Conservation (phyloP, 2,329 filamentous ascomycete species). For the Botrytis galanthina region DNA sequence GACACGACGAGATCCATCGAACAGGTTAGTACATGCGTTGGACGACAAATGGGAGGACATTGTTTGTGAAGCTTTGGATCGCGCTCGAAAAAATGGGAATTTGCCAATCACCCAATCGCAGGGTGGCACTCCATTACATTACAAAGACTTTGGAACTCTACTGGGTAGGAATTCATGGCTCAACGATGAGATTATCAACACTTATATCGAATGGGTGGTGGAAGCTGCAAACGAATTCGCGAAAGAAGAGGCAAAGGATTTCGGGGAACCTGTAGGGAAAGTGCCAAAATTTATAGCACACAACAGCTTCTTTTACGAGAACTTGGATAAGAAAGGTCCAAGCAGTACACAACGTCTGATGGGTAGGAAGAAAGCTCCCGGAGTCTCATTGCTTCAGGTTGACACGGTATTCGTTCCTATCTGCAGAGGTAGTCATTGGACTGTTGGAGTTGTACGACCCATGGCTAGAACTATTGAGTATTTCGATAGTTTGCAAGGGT, state of each 20-base stretch:
- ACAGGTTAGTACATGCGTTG: constrained; percentile 36
- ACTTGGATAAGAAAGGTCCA: constrained; percentile 49
- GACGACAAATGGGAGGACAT: constrained; percentile 41
- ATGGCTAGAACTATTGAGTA: constrained; percentile 60
- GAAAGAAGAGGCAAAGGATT: constrained; percentile 38
- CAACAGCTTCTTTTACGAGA: constrained; percentile 64
- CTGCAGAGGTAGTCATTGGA: constrained; percentile 67
- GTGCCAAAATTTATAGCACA: constrained; percentile 62
- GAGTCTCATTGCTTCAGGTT: constrained; percentile 61
- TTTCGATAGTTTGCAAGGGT: constrained; percentile 62
- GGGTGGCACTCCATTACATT: constrained; percentile 50
- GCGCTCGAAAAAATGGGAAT: constrained; percentile 28
- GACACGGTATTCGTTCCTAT: constrained; percentile 70
- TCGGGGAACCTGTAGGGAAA: constrained; percentile 41
- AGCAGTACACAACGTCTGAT: constrained; percentile 53
- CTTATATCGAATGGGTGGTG: constrained; percentile 60
- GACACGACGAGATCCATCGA: constrained; percentile 29
- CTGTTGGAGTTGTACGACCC: constrained; percentile 65
- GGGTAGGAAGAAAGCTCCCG: constrained; percentile 55
- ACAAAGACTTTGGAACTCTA: constrained; percentile 63
- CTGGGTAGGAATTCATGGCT: constrained; percentile 61
- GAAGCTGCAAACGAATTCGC: constrained; percentile 58
- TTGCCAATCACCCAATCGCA: constrained; percentile 45
- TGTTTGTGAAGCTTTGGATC: constrained; percentile 38
- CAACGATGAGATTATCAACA: constrained; percentile 75